A percentile compares a stretch with the other conserved stretches of the same genome.
These are phyloP conservation scores for Crithidia bombi DNA, from an alignment of 208 protist genomes.

Conservation along the genomic window DNA sequence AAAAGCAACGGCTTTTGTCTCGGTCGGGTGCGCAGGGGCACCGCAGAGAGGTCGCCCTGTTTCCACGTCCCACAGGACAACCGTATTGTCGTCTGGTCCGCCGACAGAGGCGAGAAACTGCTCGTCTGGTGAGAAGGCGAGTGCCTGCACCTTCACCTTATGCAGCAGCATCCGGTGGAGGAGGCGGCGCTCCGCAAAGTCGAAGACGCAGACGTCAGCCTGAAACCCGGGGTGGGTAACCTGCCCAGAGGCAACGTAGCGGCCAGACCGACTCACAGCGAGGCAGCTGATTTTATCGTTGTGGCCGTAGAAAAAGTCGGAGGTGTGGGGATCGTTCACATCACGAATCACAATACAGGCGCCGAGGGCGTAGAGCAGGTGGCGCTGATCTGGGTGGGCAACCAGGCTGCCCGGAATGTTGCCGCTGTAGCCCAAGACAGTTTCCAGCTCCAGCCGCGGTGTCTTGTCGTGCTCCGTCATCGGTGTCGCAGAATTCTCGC, in stretches of 20 bases:
- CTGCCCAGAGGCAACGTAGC: slow-evolving; percentile 95
- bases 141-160: slow-evolving; percentile 94
- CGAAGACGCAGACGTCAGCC: slow-evolving; percentile 94
- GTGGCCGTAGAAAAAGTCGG: slow-evolving; percentile 95
- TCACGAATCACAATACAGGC: slow-evolving; percentile 94
- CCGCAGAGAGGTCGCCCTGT: slow-evolving; percentile 92
- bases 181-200: slow-evolving; percentile 85
- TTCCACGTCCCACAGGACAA: slow-evolving; percentile 95
- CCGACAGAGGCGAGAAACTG: slow-evolving; percentile 93
- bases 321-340: slow-evolving; percentile 66
- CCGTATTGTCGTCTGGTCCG: slow-evolving; percentile 95
- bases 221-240: slow-evolving; percentile 95
- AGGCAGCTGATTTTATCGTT: slow-evolving; percentile 95
- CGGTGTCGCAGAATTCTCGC: neutral
- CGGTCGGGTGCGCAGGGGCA: slow-evolving; percentile 74
- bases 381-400: slow-evolving; percentile 87
- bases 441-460: slow-evolving; percentile 74
- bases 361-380: slow-evolving; percentile 94
- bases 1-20: slow-evolving; percentile 84
- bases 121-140: slow-evolving; percentile 95
- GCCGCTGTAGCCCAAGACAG: slow-evolving; percentile 87
- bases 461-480: slow-evolving; percentile 75
- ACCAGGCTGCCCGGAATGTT: slow-evolving; percentile 83
- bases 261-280: slow-evolving; percentile 86
- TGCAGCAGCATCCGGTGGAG: slow-evolving; percentile 94